Conservation (phyloP, 2,329 filamentous ascomycete species). For the Colletotrichum sublineola region DNA sequence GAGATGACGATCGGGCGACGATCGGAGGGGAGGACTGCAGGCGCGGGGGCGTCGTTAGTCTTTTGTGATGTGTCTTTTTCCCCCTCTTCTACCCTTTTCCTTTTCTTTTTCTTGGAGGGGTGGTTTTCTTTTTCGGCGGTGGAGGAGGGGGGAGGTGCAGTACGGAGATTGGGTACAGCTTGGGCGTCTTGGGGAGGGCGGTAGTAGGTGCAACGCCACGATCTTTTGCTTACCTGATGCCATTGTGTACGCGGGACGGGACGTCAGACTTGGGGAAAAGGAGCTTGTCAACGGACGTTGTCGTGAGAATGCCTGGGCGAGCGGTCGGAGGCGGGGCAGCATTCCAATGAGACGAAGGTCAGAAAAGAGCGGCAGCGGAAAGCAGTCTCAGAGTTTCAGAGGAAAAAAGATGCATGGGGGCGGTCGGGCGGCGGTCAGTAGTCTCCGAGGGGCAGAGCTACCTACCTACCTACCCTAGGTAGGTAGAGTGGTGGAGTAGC, state of each 20-base stretch:
- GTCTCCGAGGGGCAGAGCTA: constrained; percentile 15
- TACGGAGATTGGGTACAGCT: background rate
- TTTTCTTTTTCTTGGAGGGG: background rate
- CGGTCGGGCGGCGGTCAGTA: constrained; percentile 16
- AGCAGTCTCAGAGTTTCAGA: constrained; percentile 14
- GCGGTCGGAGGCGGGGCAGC: constrained; percentile 39
- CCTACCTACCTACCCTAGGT: background rate
- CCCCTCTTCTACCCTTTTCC: background rate
- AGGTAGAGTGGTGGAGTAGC: background rate
- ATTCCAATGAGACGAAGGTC: constrained; percentile 10
- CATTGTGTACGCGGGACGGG: constrained; percentile 47
- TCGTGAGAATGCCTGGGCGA: constrained; percentile 30
- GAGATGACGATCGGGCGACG: constrained; percentile 81
- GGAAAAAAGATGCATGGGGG: constrained; percentile 6
- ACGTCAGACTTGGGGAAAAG: constrained; percentile 26
- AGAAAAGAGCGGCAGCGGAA: background rate
- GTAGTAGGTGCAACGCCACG: background rate
- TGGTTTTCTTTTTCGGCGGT: background rate
- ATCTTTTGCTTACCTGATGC: constrained; percentile 47
- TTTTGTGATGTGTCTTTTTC: background rate
- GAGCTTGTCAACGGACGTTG: constrained; percentile 18
- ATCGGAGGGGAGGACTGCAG: constrained; percentile 53
- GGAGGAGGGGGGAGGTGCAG: background rate
- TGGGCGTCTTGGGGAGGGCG: background rate
- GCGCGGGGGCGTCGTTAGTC: constrained; percentile 12